Base-by-base conservation (phyloP, 192 early-diverging fungal species). In the Chytriomyces confervae region DNA sequence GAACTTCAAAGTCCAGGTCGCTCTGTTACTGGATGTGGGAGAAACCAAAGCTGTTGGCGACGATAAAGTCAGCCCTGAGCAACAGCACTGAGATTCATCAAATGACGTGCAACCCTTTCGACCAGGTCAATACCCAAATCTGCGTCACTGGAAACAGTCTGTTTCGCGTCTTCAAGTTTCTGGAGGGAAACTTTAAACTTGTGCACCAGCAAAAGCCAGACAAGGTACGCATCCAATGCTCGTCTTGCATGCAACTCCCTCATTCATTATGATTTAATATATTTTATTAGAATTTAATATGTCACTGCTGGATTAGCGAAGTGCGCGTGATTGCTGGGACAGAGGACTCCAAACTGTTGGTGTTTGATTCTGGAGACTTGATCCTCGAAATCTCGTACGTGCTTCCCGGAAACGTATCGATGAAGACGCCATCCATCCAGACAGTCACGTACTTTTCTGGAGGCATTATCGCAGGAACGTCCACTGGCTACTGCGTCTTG, bases 351-450 rank as follows among this genome's bases (percentile, higher is more conserved):
- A 86, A 86, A 73, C 66, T 90, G 11, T 80, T 88, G 10, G 65
- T 90, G 50, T 88, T 79, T 70, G 89, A 90, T 63, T 50, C 77
- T 62, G 87, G 84, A n/a, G 89, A 90, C 36, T 75, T 88, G 23
- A 75, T 85, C 18, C 67, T 81, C 48, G 87, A 88, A 67, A 73
- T 85, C 10, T 78, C 82, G 23, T 79, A 78, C 50, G 53, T 75
- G 10, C 13, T 72, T 11, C 82, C 84, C 5, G 61, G 57, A 16
- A 76, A 46, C 36, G 47, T 69, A 18, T 65, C 65, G 13, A 62
- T 51, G 57, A 69, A 76, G 13, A 70, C 76, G 9, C 85, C 88
- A 5, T 49, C 82, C n/a, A 80, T 87, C 57, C 67, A 69, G 9
- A 76, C 82, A 8, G 70, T 87, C 11, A 82, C 78, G 7, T 61